These are phyloP conservation scores for Rhododendron williamsianum DNA, from an alignment of 148 eudicot genomes.

Conservation along the genomic window DNA sequence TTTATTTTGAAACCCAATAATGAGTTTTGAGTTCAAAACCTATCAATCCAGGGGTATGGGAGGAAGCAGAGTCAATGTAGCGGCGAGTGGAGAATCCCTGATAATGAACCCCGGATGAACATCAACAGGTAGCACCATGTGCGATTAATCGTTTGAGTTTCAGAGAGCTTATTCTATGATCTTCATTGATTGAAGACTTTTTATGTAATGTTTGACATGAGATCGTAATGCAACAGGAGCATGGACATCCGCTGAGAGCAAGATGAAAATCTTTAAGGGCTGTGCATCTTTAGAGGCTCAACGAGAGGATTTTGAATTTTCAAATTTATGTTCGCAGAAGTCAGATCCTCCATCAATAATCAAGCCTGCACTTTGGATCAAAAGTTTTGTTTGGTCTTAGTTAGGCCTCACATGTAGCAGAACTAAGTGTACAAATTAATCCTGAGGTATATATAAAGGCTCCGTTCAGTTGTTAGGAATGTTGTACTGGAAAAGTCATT, in stretches of 20 bases:
- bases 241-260: constrained; percentile 7
- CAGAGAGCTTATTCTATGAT: background rate
- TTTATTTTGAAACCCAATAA: background rate
- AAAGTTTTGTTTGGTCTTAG: background rate
- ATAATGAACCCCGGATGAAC: constrained; percentile 17
- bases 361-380: background rate
- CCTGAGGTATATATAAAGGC: background rate
- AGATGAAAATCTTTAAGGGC: background rate
- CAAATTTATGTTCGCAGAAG: background rate
- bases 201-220: background rate
- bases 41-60: constrained; percentile 23
- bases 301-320: background rate
- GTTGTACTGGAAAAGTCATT: too few relatives aligned
- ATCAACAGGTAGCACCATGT: constrained; percentile 29
- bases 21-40: background rate
- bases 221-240: constrained; percentile 4
- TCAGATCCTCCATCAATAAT: background rate
- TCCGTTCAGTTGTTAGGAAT: too few relatives aligned
- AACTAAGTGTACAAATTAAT: background rate
- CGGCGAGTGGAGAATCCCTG: constrained; percentile 16
- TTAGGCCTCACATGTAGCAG: background rate
- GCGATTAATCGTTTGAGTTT: background rate
- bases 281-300: background rate
- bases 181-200: background rate
- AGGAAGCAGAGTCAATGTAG: constrained; percentile 29